Evolutionary conservation across 2,329 filamentous ascomycete genomes (phyloP).

Genomic region (Penicillium vulpinum): DNA sequence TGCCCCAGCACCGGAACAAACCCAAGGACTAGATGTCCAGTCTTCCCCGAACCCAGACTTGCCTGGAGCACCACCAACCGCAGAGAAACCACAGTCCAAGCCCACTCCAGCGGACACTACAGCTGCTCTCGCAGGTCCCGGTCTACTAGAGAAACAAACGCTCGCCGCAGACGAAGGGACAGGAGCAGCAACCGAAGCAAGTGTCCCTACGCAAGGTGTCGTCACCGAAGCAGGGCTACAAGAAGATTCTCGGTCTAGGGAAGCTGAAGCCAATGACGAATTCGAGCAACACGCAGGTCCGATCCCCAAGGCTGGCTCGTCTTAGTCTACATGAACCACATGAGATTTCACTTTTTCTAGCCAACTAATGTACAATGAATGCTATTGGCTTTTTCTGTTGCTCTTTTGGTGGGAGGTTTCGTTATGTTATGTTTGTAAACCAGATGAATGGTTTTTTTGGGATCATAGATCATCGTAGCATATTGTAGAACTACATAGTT

Average conservation of each 20-base stretch:
- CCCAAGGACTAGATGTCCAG: not conserved
- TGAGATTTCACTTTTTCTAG: not conserved
- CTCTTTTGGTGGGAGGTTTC: not conserved
- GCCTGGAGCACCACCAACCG: not conserved
- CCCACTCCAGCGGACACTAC: not conserved
- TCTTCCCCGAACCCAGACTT: constrained; percentile 1
- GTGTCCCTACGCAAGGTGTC: not conserved
- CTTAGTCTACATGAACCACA: not conserved
- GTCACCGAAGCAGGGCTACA: not conserved
- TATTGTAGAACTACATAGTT: not conserved
- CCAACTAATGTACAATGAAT: not conserved
- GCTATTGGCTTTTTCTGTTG: not conserved
- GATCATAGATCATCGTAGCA: not conserved
- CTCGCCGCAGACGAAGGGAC: not conserved
- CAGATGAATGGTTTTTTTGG: not conserved
- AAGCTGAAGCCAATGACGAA: not conserved
- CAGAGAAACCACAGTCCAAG: not conserved
- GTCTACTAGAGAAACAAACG: not conserved
- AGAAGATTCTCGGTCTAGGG: not conserved
- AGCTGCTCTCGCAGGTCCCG: not conserved
- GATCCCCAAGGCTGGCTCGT: not conserved
- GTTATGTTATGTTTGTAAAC: not conserved
- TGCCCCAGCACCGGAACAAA: not conserved
- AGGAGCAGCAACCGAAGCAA: not conserved
- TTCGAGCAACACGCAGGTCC: not conserved